phyloP scores from a whole-genome alignment of 2,329 filamentous ascomycete species.

The Graphilbum fragrans region DNA sequence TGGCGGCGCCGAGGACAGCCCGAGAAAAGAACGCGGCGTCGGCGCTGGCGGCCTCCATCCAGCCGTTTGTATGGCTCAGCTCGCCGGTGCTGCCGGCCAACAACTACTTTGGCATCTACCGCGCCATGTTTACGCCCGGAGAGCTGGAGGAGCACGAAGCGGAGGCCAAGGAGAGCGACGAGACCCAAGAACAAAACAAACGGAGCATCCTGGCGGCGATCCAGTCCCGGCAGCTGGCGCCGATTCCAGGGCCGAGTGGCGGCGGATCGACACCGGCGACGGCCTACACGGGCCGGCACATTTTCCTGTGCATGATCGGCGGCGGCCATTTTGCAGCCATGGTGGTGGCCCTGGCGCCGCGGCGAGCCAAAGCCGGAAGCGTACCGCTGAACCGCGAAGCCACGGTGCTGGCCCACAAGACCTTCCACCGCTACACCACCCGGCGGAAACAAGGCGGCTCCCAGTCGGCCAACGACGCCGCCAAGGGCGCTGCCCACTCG shows the following conservation, averaged over 20 bases:
- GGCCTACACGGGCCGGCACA: slow-evolving; percentile 61
- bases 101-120: slow-evolving; percentile 75
- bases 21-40: slow-evolving; percentile 33
- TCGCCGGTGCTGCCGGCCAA: slow-evolving; percentile 65
- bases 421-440: slow-evolving; percentile 95
- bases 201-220: slow-evolving; percentile 54
- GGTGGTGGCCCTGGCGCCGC: slow-evolving; percentile 79
- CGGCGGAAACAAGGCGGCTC: slow-evolving; percentile 91
- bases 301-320: slow-evolving; percentile 97
- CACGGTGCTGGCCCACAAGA: slow-evolving; percentile 87
- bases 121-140: slow-evolving; percentile 60
- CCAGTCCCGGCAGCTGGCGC: slow-evolving; percentile 63
- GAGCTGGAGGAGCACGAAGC: slow-evolving; percentile 36
- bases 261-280: slow-evolving; percentile 37
- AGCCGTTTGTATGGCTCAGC: slow-evolving; percentile 64
- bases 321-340: slow-evolving; percentile 96
- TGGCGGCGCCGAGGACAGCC: slow-evolving; percentile 31
- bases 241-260: slow-evolving; percentile 41
- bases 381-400: slow-evolving; percentile 74
- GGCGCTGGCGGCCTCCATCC: slow-evolving; percentile 30
- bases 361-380: slow-evolving; percentile 54
- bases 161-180: not conserved
- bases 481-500: slow-evolving; percentile 90
- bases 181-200: slow-evolving; percentile 25
- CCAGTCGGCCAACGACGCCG: slow-evolving; percentile 84